Base-by-base conservation (phyloP, 768 basidiomycete species). In the Austroboletus eburneus region DNA sequence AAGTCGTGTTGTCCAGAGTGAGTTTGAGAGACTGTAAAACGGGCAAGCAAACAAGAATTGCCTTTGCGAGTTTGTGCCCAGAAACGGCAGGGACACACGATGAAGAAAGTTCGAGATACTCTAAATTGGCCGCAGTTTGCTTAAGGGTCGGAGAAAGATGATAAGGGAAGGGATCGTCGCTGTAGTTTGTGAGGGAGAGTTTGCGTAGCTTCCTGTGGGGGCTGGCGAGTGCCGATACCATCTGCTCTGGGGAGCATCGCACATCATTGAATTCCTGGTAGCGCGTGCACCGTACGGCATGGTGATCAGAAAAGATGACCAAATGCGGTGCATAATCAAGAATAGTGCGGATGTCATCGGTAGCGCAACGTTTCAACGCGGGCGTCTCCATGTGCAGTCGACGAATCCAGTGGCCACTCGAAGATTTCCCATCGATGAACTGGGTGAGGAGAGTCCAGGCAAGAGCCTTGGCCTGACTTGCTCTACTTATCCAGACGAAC, bases 161-260 rank as follows among this genome's bases (percentile, higher is more conserved):
- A 20, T 72, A 68, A 47, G 80, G 80, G 49, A 76, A 74, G 2
- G 76, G 74, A 1, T 76, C 69, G 42, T 84, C 81, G 46, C 80
- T 83, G 55, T 88, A 88, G 57, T 79, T 85, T 29, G 85, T 87
- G 76, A 83, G 85, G 21, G 78, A 80, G 13, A 88, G 69, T 23
- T 79, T 69, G 4, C 78, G 75, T 29, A 88, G 69, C 37, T 67
- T 65, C 52, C 72, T 76, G 36, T 73, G 69, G 14, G 78, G 77
- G 38, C 68, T 78, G 39, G 73, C 78, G 51, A 87, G 76, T 10
- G 79, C 74, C 9, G 72, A 73, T 10, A 87, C 74, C 42, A 87
- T 71, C 45, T 76, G 74, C 43, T 80, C 74, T 3, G 77, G 75
- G n/a, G 76, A 75, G 49, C 71, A 73, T 29, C 71, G 62, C 8